Evolutionary conservation across 257 asterid species (phyloP), one percentile per base, ranked within the genome.

Genomic region (Agastache rugosa): DNA sequence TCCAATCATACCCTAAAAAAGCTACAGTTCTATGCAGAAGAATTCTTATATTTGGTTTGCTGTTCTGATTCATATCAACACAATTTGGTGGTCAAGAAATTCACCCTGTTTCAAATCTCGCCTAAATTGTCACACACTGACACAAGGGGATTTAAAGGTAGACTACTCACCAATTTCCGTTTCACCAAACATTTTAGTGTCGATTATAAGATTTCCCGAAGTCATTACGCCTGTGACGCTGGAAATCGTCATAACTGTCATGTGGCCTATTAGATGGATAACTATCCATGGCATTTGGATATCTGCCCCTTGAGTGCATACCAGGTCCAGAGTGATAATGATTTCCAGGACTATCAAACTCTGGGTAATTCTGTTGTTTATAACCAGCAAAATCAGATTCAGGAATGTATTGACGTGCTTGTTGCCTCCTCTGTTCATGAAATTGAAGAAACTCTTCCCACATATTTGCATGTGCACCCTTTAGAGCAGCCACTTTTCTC

Each of bases 401-500:
- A 10, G 94, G 62, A 55, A 85, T 45, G 39, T 77, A 81, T 12
- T 76, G 93, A 19, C 73, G 81, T 75, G 87, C 81, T 79, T 77
- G 89, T 72, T 88, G 96, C 83, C 86, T 84, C 82, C 88, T 85
- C 63, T 75, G 96, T 73, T 78, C 87, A 81, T 95, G 92, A 61
- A 48, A 76, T 65, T 78, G 96, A 82, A 95, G 90, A 83, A 95
- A 90, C 81, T 88, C 97, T 67, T 87, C 96, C 96, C 97, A 87
- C 82, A 89, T 83, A 70, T 81, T 89, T 67, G 89, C 91, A 74
- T 90, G 98, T 73, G 87, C 50, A 73, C 73, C 90, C 86, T 88
- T 88, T 68, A 90, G 83, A 58, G 65, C 37, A 63, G 80, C 76
- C 73, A 91, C 82, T 74, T 91, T 89, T 79, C 84, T 89, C 84